Evolutionary conservation across 1,284 basidiomycete genomes (phyloP), one percentile per base, ranked within the genome.

Genomic region (Mycena citricolor): DNA sequence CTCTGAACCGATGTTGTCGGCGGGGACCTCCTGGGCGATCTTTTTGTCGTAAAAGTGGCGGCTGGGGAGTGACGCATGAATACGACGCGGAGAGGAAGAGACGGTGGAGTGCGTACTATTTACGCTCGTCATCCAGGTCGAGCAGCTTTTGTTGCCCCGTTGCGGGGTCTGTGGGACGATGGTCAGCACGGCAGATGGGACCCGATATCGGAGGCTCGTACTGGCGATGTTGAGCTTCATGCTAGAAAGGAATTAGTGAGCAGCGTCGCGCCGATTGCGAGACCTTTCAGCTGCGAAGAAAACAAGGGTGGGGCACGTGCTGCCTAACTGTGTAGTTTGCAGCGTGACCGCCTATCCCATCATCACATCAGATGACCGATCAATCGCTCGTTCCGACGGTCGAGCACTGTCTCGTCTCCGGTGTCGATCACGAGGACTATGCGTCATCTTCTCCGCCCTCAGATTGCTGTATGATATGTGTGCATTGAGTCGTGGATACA

Each of bases 211-310:
- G 36, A 46, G 34, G 51, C 51, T 74, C 83, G 73, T 67, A 91
- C 91, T 94, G 70, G 94, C 90, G 70, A 97, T 90, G 81, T 95
- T 97, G 73, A 97, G 75, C 84, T 97, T 97, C 94, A 95, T 94
- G 67, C 41, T 41, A 40, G 14, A n/a, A 32, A 24, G 13, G 23
- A 29, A 29, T 10, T 10, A 29, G 14, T 30, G 14, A 31, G 26
- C 17, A 44, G 39, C 48, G 41, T 40, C 34, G 42, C 47, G 43
- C 34, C 30, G 36, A 10, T 29, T n/a, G n/a, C 34, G 39, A 17
- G 22, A 41, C n/a, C n/a, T n/a, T n/a, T n/a, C n/a, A n/a, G n/a
- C n/a, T 10, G 32, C 28, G 7, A 47, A 14, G 39, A 47, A 47
- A 17, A 47, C 11, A 2, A 21, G 5, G n/a, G 29, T n/a, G 5